A percentile compares a stretch with the other conserved stretches of the same genome.
These are phyloP conservation scores for Tricharina praecox DNA, from an alignment of 495 filamentous ascomycete genomes.

Conservation along the genomic window DNA sequence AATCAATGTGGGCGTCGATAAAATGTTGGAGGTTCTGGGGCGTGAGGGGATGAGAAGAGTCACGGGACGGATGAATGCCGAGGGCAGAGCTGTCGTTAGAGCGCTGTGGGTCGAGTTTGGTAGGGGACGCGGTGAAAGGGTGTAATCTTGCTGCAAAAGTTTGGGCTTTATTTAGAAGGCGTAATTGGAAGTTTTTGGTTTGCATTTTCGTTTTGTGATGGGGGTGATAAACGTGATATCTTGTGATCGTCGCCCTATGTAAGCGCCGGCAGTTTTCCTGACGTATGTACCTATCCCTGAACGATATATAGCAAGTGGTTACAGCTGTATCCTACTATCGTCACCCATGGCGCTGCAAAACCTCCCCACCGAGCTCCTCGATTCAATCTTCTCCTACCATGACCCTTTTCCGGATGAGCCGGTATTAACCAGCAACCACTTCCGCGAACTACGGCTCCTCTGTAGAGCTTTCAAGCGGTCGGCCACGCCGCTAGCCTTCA, in stretches of 20 bases:
- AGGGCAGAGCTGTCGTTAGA: constrained; percentile 21
- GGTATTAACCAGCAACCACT: background rate
- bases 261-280: no score
- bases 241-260: no score
- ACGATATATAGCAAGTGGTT: no score
- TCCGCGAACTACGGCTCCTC: background rate
- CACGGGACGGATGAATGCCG: constrained; percentile 14
- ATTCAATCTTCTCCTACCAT: background rate
- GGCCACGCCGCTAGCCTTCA: background rate
- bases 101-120: constrained; percentile 20
- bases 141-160: constrained; percentile 5
- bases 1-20: constrained; percentile 10
- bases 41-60: constrained; percentile 18
- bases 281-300: no score
- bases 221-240: no score
- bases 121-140: constrained; percentile 8
- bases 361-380: background rate
- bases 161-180: background rate
- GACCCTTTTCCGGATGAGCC: background rate
- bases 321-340: no score
- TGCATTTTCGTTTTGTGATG: no score
- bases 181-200: no score
- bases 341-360: no score
- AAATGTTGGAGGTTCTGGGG: constrained; percentile 17
- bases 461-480: background rate